Evolutionary conservation across 202 grass and related monocot species (phyloP), one percentile per base, ranked within the genome.

Genomic region (Bolboschoenoplectus hybrid): DNA sequence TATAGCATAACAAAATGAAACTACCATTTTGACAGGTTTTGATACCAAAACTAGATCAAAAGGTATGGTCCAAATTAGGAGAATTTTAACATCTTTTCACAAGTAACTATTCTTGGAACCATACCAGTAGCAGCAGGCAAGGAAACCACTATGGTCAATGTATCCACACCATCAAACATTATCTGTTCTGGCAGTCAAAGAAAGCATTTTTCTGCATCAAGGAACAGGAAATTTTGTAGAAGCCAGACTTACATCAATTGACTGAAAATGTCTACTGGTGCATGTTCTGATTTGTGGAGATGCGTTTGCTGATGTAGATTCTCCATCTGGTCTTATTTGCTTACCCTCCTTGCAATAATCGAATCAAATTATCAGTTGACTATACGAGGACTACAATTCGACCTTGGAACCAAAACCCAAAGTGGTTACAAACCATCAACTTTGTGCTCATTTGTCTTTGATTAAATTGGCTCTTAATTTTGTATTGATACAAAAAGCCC

Each of bases 291-390:
- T 89, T 63, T 63, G 90, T 57, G 86, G 93, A 89, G 97, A 89
- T 68, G 87, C 92, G 64, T 91, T 80, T 4, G 89, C 86, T 16
- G 90, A 92, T 84, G 93, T 89, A 80, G 93, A 94, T 84, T 88
- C 88, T 83, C 85, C 91, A 89, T 94, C 93, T 85, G 85, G 85
- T 85, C 83, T 87, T 87, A 85, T 93, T 92, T 92, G 92, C 86
- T 90, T 89, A 74, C 90, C 89, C 76, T 74, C 89, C 93, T 99
- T 79, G 88, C 84, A 86, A 4, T 84, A 61, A 86, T 55, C 14
- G 85, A 45, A 67, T 82, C 11, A 44, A 43, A 19, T 19, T 10
- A 55, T 55, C 73, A 72, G n/a, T 43, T 56, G 63, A 49, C 50
- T 65, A 41, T 85, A 71, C 75, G 88, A 74, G 58, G 70, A 79